These are phyloP conservation scores for Ceratocystis colombiana DNA, from an alignment of 2,329 filamentous ascomycete species.

Conservation along the genomic window DNA sequence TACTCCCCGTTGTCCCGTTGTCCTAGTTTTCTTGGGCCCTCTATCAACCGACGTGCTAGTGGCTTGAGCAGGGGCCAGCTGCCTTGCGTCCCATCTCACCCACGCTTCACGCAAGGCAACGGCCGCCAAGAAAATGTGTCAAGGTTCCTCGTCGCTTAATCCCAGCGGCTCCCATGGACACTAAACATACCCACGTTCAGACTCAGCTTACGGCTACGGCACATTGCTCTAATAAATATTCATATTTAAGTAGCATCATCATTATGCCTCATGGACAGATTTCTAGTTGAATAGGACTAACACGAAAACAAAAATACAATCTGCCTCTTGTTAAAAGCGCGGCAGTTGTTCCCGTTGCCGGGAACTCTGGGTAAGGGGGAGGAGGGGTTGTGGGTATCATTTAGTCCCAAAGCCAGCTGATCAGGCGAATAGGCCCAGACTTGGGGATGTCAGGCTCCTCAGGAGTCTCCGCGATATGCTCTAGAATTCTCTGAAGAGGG, in stretches of 20 bases:
- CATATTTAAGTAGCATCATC: conserved; percentile 18
- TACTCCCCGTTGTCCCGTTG: too few species aligned
- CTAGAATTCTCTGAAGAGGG: conserved; percentile 43
- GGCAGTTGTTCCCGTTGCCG: conserved; percentile 2
- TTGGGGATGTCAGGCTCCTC: conserved; percentile 16
- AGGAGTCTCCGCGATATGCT: conserved; percentile 31
- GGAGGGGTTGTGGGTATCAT: not conserved
- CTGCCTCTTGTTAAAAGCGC: conserved; percentile 21
- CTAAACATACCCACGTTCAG: not conserved
- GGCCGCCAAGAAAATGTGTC: too few species aligned
- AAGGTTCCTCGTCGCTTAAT: too few species aligned
- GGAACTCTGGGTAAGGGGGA: not conserved
- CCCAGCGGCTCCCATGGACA: not conserved
- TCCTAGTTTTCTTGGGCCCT: too few species aligned
- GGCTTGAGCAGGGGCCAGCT: too few species aligned
- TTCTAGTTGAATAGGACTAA: conserved; percentile 24
- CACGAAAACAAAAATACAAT: conserved; percentile 21
- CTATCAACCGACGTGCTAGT: too few species aligned
- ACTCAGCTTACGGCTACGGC: not conserved
- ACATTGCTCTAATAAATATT: not conserved
- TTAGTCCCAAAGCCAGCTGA: conserved; percentile 25
- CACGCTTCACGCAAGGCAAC: too few species aligned
- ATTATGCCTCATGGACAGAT: conserved; percentile 18
- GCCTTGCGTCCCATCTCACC: too few species aligned
- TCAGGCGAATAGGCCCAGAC: conserved; percentile 16